These are phyloP conservation scores for Flaveria robusta DNA, from an alignment of 129 eudicot species.

Conservation along the genomic window DNA sequence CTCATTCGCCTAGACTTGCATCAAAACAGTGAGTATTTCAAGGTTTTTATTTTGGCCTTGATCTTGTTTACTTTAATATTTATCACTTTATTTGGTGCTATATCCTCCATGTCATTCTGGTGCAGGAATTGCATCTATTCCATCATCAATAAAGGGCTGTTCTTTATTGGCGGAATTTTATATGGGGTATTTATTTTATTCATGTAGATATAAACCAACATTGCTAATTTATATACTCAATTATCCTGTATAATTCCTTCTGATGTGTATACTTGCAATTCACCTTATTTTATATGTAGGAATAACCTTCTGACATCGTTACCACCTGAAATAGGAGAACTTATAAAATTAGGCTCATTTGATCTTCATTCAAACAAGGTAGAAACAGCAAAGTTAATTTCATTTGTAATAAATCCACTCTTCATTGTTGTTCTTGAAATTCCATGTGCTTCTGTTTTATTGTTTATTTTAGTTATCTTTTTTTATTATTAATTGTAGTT, in stretches of 20 bases:
- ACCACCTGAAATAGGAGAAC: conserved; percentile 77
- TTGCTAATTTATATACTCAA: conserved; percentile 2
- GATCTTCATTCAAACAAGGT: conserved; percentile 99
- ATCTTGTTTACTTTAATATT: not conserved
- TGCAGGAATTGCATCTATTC: conserved; percentile 80
- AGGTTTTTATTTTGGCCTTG: not conserved
- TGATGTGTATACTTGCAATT: conserved; percentile 11
- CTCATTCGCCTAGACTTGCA: conserved; percentile 89
- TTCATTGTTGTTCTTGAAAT: not conserved
- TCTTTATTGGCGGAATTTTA: conserved; percentile 78
- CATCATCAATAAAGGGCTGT: conserved; percentile 82
- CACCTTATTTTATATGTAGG: conserved; percentile 43
- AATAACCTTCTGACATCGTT: conserved; percentile 67
- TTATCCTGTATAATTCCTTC: not conserved
- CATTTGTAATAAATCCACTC: conserved; percentile 9
- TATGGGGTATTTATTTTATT: conserved; percentile 59
- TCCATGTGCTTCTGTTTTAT: conserved; percentile 18
- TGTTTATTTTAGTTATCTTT: not conserved
- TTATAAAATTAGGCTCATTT: conserved; percentile 70
- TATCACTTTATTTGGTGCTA: conserved; percentile 11
- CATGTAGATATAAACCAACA: conserved; percentile 5
- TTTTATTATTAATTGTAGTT: conserved; percentile 49
- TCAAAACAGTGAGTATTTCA: conserved; percentile 76
- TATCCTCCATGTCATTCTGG: conserved; percentile 17
- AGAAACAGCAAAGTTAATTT: conserved; percentile 1